Conservation (phyloP, 164 flowering plant genomes). For the Chimonanthus salicifolius region DNA sequence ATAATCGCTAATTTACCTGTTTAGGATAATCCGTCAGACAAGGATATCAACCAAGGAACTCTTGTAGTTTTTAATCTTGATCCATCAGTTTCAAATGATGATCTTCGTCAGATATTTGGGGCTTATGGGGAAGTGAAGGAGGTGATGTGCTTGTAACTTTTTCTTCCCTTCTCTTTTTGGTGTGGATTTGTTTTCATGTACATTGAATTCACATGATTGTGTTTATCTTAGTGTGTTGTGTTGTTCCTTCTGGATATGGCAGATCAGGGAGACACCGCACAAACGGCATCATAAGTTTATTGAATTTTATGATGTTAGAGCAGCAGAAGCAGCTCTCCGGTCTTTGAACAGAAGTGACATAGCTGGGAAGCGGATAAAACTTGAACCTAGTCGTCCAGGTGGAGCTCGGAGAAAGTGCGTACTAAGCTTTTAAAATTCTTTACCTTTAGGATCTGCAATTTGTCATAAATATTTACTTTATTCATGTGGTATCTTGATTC, state of each 20-base stretch:
- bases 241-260: conserved; percentile 12
- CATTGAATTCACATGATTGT: not conserved
- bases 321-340: conserved; percentile 87
- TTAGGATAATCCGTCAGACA: conserved; percentile 95
- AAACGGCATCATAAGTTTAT: conserved; percentile 93
- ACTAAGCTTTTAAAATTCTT: not conserved
- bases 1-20: not conserved
- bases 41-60: conserved; percentile 96
- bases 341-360: conserved; percentile 88
- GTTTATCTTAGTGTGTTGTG: not conserved
- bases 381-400: conserved; percentile 97
- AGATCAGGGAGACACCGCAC: conserved; percentile 98
- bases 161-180: not conserved
- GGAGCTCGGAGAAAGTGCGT: conserved; percentile 90
- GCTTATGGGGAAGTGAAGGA: conserved; percentile 94
- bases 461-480: not conserved
- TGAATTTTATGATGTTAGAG: conserved; percentile 96
- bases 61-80: conserved; percentile 91
- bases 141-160: conserved; percentile 32
- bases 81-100: conserved; percentile 89
- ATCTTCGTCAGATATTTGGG: conserved; percentile 81
- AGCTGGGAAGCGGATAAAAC: conserved; percentile 95
- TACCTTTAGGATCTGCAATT: not conserved
- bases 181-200: conserved; percentile 5
- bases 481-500: not conserved